Conservation (phyloP, 768 basidiomycete species). For the Udeniomyces megalosporus region DNA sequence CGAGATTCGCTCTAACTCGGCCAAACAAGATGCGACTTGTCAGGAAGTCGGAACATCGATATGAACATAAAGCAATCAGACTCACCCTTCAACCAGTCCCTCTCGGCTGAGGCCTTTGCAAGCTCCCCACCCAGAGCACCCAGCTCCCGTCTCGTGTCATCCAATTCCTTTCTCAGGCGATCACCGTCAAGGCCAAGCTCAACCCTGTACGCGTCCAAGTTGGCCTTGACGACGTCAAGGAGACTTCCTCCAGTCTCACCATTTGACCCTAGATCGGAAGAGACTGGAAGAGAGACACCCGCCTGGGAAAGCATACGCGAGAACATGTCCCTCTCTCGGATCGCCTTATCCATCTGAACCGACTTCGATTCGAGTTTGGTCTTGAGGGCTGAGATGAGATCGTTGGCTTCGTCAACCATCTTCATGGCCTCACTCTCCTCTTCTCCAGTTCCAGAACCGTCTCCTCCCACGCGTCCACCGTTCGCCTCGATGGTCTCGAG, state of each 20-base stretch:
- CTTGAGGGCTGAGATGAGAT: slow-evolving; percentile 62
- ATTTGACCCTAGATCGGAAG: neutral
- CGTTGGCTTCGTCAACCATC: slow-evolving; percentile 73
- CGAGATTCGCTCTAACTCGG: too few species aligned
- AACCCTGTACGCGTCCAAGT: slow-evolving; percentile 61
- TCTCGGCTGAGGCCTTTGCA: slow-evolving; percentile 69
- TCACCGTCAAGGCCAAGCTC: slow-evolving; percentile 68
- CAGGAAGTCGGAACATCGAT: too few species aligned
- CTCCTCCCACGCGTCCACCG: slow-evolving; percentile 19
- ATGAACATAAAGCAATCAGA: too few species aligned
- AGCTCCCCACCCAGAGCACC: slow-evolving; percentile 48
- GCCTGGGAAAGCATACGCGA: slow-evolving; percentile 47
- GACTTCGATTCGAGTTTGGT: slow-evolving; percentile 64
- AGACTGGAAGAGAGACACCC: slow-evolving; percentile 28
- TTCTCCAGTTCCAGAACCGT: slow-evolving; percentile 43
- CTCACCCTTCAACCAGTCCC: slow-evolving; percentile 60
- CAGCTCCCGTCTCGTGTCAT: slow-evolving; percentile 48
- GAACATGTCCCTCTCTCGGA: slow-evolving; percentile 76
- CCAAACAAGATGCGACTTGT: neutral
- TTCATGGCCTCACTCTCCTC: slow-evolving; percentile 48
- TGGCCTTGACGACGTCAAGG: slow-evolving; percentile 32
- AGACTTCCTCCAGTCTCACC: slow-evolving; percentile 1
- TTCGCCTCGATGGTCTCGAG: slow-evolving; percentile 32
- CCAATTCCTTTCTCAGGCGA: slow-evolving; percentile 54
- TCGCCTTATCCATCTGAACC: slow-evolving; percentile 58